Evolutionary conservation across 164 flowering plant species (phyloP).

Genomic region (Berberis vulgaris): DNA sequence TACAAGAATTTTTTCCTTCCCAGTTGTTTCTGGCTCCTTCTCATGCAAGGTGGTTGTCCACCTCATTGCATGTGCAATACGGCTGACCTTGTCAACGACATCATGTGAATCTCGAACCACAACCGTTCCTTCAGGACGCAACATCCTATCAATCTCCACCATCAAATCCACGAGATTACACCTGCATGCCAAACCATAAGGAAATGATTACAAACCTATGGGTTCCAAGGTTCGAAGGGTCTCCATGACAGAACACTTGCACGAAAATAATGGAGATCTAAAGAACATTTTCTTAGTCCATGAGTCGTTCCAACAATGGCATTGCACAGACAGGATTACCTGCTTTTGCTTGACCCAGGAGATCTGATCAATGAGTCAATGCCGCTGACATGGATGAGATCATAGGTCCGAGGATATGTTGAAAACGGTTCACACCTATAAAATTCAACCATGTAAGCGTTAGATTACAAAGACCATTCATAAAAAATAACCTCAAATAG

Average conservation of each 20-base stretch:
- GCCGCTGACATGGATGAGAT: conserved; percentile 64
- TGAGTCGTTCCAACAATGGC: not conserved
- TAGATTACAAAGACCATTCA: not conserved
- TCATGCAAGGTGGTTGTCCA: conserved; percentile 58
- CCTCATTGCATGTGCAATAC: conserved; percentile 58
- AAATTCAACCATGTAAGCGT: conserved; percentile 9
- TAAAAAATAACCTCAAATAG: not conserved
- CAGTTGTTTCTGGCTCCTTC: conserved; percentile 69
- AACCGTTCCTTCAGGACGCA: conserved; percentile 90
- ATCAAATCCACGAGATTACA: conserved; percentile 85
- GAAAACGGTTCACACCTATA: conserved; percentile 98
- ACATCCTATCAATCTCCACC: conserved; percentile 85
- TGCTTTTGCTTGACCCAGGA: conserved; percentile 47
- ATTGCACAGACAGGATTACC: conserved; percentile 39
- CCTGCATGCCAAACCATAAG: conserved; percentile 27
- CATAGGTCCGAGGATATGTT: conserved; percentile 92
- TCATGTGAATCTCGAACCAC: conserved; percentile 74
- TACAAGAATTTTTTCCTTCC: conserved; percentile 70
- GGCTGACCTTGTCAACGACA: conserved; percentile 57
- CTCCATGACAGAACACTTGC: too few relatives aligned
- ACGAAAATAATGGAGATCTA: too few relatives aligned
- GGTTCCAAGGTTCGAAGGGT: too few relatives aligned
- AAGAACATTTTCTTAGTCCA: too few relatives aligned
- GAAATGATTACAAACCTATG: not conserved
- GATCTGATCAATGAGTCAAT: conserved; percentile 63